Evolutionary conservation across 1,139 yeast species (phyloP), one percentile per base, ranked within the genome.

Genomic region (Pichia terricola): DNA sequence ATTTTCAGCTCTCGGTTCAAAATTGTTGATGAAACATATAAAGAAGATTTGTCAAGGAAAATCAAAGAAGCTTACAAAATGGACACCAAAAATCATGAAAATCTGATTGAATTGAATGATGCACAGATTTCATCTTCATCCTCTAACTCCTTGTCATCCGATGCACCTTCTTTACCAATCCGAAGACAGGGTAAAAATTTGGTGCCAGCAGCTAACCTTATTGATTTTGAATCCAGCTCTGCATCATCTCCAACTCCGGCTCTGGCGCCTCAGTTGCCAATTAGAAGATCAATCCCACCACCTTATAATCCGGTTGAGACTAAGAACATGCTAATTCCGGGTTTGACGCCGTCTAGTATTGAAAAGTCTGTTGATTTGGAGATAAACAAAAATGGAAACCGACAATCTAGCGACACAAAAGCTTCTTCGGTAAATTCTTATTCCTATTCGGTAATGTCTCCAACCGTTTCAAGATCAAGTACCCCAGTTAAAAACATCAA

Each of bases 1-100:
- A 74, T 85, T 1, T 87, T 81, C 57, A 63, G 69, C 37, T 73
- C 84, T n/a, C 70, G 65, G 40, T 82, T 83, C 37, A 78, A 76
- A 50, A 73, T 81, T 44, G 70, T 87, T 33, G 81, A 87, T 60
- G 79, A 79, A 42, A 63, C 60, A 2, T 62, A 68, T 38, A 81
- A 77, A 57, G 66, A 68, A 43, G 65, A 66, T 32, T 62, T 81
- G 44, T 66, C 76, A 26, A 69, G 69, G 44, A 69, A 73, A 40
- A 61, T 82, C 41, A 76, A 79, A 53, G 69, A 72, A 37, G 68
- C 65, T 37, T 81, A 73, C 57, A 77, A 67, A 45, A 31, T 48
- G 8, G 41, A 50, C 16, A 50, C 52, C 2, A 44, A 48, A 8
- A 36, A 45, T 30, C 46, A 57, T n/a, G 43, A 51, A 8, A 52